Evolutionary conservation across 768 basidiomycete species (phyloP), one percentile per base, ranked within the genome.

Genomic region (Leccinum fibrillosum): DNA sequence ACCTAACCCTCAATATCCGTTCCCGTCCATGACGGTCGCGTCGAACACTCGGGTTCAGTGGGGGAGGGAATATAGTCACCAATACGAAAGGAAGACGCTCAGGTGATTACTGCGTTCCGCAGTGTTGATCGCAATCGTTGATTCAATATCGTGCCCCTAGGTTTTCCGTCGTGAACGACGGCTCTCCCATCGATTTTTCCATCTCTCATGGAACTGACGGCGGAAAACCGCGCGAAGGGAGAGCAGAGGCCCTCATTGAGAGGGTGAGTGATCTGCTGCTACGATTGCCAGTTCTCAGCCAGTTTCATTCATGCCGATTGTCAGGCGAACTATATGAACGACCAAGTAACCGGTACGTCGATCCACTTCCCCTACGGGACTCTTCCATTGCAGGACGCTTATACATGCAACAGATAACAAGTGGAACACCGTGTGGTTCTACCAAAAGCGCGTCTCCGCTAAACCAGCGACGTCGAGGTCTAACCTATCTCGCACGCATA

Each of bases 11-110:
- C 1, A 5, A 0, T 6, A 54, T 28, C 42, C 48, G n/a, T 59
- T 35, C 48, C 57, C 52, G 7, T 5, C 2, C 19, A 54, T 28
- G 11, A 61, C 53, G 9, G 57, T 54, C 2, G 52, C 39, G 15
- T 28, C 57, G 5, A 53, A 59, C 19, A 61, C 60, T n/a, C 57
- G 52, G 44, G 59, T 61, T n/a, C 56, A 54, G n/a, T 61, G 59
- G 56, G 52, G 59, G 13, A 35, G 4, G n/a, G 59, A 58, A 34
- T 4, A 37, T 47, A 61, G 52, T n/a, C 59, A 58, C 34, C 3
- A 50, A 3, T 59, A 42, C 8, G 12, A 52, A 15, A 30, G 53
- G 2, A 32, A 32, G 57, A 59, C 57, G 17, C 60, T 61, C 49
- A 54, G 48, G 39, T 42, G 39, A 42, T 42, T 42, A 42, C n/a